These are phyloP conservation scores for Floccularia luteovirens DNA, from an alignment of 768 basidiomycete genomes.

Conservation along the genomic window DNA sequence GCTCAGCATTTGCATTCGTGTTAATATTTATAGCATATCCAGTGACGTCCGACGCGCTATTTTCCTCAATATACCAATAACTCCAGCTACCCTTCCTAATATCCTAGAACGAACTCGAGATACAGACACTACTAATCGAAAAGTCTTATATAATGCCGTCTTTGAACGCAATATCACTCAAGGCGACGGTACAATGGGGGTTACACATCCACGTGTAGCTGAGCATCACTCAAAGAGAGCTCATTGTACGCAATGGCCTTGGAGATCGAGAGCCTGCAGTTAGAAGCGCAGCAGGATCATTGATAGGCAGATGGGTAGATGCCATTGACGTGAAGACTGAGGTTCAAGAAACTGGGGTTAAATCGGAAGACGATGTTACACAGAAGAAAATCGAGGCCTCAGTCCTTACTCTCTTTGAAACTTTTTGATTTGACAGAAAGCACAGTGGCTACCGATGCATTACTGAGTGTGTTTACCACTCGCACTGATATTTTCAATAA, in stretches of 20 bases:
- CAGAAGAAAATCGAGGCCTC: conserved; percentile 20
- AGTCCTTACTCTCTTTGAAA: conserved; percentile 39
- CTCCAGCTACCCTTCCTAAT: conserved; percentile 44
- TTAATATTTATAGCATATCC: not conserved
- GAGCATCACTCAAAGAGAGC: conserved; percentile 65
- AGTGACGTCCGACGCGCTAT: conserved; percentile 86
- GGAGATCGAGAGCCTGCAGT: conserved; percentile 79
- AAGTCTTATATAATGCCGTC: conserved; percentile 58
- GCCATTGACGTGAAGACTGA: conserved; percentile 33
- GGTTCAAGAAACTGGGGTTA: conserved; percentile 17
- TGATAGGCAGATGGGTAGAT: conserved; percentile 76
- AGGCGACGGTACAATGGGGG: conserved; percentile 28
- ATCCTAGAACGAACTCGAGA: conserved; percentile 79
- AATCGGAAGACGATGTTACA: conserved; percentile 2
- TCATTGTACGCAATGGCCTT: conserved; percentile 74
- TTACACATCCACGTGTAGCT: conserved; percentile 60
- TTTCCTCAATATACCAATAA: conserved; percentile 62
- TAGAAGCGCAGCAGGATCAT: conserved; percentile 58
- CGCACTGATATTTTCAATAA: conserved; percentile 58
- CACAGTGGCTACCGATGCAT: conserved; percentile 64
- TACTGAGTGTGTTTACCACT: conserved; percentile 64
- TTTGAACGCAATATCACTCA: conserved; percentile 34
- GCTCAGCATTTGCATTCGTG: conserved; percentile 4
- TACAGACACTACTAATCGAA: conserved; percentile 66
- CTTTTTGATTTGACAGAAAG: conserved; percentile 55